These are phyloP conservation scores for Lumnitzera littorea DNA, from an alignment of 345 rosid genomes.

Conservation along the genomic window DNA sequence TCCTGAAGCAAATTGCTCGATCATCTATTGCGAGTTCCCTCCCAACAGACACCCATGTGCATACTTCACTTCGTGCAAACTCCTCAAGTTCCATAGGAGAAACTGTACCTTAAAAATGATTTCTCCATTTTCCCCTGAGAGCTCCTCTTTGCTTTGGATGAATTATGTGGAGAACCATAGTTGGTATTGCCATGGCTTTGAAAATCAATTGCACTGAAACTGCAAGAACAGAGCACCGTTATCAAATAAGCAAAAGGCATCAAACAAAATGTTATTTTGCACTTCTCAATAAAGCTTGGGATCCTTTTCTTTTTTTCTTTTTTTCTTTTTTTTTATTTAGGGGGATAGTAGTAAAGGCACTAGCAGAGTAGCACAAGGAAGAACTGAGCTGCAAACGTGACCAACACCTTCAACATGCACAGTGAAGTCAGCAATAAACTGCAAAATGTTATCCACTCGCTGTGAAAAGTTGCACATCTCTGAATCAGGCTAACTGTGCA, in stretches of 20 bases:
- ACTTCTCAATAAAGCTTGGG: too few relatives aligned
- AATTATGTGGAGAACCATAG: conserved; percentile 69
- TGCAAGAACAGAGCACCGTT: conserved; percentile 20
- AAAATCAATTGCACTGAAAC: conserved; percentile 82
- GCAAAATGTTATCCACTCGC: conserved; percentile 92
- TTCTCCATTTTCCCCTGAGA: conserved; percentile 99
- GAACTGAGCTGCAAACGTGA: conserved; percentile 76
- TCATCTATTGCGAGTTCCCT: too few relatives aligned
- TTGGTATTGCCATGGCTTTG: conserved; percentile 79
- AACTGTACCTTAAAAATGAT: conserved; percentile 82
- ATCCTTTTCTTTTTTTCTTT: too few relatives aligned
- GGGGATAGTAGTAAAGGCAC: not conserved
- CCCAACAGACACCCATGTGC: too few relatives aligned
- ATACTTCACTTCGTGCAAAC: too few relatives aligned
- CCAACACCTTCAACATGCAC: conserved; percentile 94
- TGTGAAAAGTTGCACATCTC: conserved; percentile 29
- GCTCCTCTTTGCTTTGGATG: conserved; percentile 52
- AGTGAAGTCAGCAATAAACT: conserved; percentile 78
- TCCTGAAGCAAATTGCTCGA: too few relatives aligned
- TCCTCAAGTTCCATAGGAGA: not conserved
- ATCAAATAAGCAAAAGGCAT: not conserved
- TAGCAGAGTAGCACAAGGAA: not conserved
- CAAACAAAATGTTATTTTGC: not conserved
- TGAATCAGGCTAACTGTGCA: conserved; percentile 4
- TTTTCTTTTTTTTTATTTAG: not conserved